Conservation (phyloP, 2,329 filamentous ascomycete genomes). For the Madurella fahalii region DNA sequence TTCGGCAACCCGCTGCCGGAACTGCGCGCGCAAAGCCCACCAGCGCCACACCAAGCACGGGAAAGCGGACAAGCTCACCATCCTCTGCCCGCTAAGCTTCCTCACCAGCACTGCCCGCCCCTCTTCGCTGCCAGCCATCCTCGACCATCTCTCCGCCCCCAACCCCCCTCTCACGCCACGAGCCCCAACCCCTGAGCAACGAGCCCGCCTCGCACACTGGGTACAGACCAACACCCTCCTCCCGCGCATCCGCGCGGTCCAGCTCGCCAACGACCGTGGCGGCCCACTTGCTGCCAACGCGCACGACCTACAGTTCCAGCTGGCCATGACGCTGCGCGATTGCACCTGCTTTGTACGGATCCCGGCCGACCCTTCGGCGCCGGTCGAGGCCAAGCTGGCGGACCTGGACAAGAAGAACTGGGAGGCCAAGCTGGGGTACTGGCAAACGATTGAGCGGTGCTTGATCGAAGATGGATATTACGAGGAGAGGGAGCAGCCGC, state of each 20-base stretch:
- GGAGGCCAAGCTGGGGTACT: constrained; percentile 62
- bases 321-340: constrained; percentile 78
- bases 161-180: constrained; percentile 34
- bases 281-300: constrained; percentile 42
- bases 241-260: constrained; percentile 31
- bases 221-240: constrained; percentile 38
- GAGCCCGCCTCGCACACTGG: constrained; percentile 35
- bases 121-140: constrained; percentile 11
- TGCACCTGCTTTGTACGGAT: constrained; percentile 71
- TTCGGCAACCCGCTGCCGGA: constrained; percentile 63
- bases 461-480: constrained; percentile 70
- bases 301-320: constrained; percentile 46
- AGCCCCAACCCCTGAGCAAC: constrained; percentile 28
- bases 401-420: constrained; percentile 76
- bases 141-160: constrained; percentile 18
- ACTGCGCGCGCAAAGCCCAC: constrained; percentile 57
- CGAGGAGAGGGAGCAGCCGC: constrained; percentile 23
- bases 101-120: constrained; percentile 35
- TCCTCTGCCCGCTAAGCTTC: constrained; percentile 59
- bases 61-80: constrained; percentile 17
- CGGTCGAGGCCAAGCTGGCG: constrained; percentile 59
- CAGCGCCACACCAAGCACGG: constrained; percentile 27
- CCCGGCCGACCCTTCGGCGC: constrained; percentile 29
- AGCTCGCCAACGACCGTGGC: constrained; percentile 39
- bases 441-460: constrained; percentile 59